Base-by-base conservation (phyloP, 805 yeast genomes). In the Lipomyces lipofer region DNA sequence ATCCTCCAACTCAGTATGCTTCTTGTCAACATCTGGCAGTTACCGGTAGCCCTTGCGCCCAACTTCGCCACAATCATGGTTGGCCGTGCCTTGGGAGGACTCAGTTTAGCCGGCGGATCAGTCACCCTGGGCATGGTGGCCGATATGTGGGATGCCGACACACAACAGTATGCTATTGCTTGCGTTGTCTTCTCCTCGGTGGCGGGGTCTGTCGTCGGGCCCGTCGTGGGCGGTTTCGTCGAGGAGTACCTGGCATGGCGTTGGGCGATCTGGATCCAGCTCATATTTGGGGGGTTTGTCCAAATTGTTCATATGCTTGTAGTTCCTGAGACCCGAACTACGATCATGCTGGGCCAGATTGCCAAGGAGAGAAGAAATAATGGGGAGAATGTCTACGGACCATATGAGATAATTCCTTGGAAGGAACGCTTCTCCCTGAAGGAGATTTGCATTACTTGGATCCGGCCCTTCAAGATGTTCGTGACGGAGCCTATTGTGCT, bases 41-140 rank as follows among this genome's bases (percentile, higher is more conserved):
- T 60, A n/a, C 61, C 58, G 12, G 65, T 54, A n/a, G 65, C 52
- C 27, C 72, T 84, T 54, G 76, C 88, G 0, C 70, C 75, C 36
- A 81, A 85, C 62, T 83, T 86, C 60, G 74, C 80, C 55, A 74
- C 79, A 10, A 74, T 86, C 30, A 70, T 86, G 48, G 84, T 86
- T 6, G 70, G 86, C 46, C 73, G 95, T 63, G 88, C 88, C 67
- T 81, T 89, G 66, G 76, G 87, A 24, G 96, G 96, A 1, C 75
- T 88, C 67, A 85, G 95, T 3, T 80, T 87, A 61, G 95, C 89
- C 15, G 91, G 91, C 54, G 95, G 95, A 60, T 80, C 91, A 13
- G 80, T 88, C 61, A 73, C 82, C 56, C 82, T 82, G 49, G 82
- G 81, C 8, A 71, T 79, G 19, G 68, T 79, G 47, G 75, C 78